Conservation (phyloP, 1,284 basidiomycete genomes). For the Boletus chippewaensis region DNA sequence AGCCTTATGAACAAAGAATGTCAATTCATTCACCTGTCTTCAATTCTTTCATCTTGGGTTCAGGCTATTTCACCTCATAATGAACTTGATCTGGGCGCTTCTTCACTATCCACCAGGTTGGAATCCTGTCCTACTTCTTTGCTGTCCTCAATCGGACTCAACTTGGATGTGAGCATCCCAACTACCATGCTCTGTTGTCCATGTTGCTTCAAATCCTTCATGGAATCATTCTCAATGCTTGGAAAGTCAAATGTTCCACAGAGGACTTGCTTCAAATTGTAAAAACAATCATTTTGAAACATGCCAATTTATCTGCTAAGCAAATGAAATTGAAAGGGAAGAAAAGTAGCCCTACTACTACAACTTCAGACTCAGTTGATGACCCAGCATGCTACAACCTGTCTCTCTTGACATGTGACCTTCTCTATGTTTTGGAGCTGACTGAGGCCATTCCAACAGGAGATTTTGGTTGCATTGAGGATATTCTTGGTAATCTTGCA, state of each 20-base stretch:
- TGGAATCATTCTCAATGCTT: neutral
- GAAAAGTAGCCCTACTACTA: too few relatives aligned
- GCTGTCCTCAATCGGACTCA: neutral
- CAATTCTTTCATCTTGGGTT: neutral
- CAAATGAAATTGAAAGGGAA: too few relatives aligned
- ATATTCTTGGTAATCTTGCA: conserved; percentile 25
- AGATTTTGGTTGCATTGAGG: conserved; percentile 29
- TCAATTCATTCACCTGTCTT: neutral
- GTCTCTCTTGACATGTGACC: neutral
- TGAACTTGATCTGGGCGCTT: conserved; percentile 1
- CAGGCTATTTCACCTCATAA: neutral
- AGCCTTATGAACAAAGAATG: neutral
- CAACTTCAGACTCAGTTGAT: too few relatives aligned
- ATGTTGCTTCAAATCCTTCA: neutral
- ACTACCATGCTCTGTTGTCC: neutral
- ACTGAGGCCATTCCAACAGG: conserved; percentile 21
- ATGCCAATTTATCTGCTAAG: neutral
- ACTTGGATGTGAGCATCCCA: neutral
- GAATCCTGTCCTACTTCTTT: neutral
- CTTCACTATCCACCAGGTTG: neutral
- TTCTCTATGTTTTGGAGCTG: conserved; percentile 15
- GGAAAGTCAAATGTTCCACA: neutral
- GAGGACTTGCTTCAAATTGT: neutral
- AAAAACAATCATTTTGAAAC: neutral
- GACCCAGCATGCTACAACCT: too few relatives aligned